Evolutionary conservation across 116 monocot species (phyloP), one percentile per base, ranked within the genome.

Genomic region (Papilionanthe hybrid): DNA sequence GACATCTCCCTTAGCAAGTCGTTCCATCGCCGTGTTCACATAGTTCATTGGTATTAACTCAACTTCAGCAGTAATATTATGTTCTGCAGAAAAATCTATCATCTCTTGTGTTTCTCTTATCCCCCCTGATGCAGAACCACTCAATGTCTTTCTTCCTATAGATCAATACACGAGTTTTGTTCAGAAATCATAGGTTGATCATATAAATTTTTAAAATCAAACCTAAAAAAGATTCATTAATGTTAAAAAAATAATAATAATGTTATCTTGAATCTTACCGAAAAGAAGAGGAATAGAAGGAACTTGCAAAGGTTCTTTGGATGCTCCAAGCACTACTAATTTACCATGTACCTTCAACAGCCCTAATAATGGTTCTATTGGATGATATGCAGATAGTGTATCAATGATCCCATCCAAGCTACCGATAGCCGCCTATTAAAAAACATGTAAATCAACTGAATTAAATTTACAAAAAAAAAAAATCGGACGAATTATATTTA

Each of bases 31-130:
- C 20, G 71, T 75, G 83, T 90, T 90, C 75, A 87, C 80, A 37
- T 85, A 85, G 75, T 83, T 87, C 57, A 74, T 75, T 0, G 12
- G 3, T 20, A 90, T 71, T 23, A 90, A 76, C 81, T 90, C 90
- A 7, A 87, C 84, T 1, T 90, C 90, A 7, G 90, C 90, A 37
- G 81, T 81, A 42, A 90, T 73, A 58, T 77, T 77, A 72, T 87
- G 78, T 81, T 90, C 76, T 4, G 63, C 90, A 19, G 85, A 85
- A 23, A 90, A 85, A 45, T 87, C 87, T 10, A 87, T 78, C 90
- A 87, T 90, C 78, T 90, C 90, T 53, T 87, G 87, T 1, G 90
- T 90, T 0, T 83, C 85, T 65, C 65, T 77, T n/a, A 90, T 83
- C 25, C 90, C 90, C 37, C 90, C 90, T 9, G 53, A 15, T 15